phyloP scores from a whole-genome alignment of 2,329 filamentous ascomycete genomes.

The Fusarium hostae region DNA sequence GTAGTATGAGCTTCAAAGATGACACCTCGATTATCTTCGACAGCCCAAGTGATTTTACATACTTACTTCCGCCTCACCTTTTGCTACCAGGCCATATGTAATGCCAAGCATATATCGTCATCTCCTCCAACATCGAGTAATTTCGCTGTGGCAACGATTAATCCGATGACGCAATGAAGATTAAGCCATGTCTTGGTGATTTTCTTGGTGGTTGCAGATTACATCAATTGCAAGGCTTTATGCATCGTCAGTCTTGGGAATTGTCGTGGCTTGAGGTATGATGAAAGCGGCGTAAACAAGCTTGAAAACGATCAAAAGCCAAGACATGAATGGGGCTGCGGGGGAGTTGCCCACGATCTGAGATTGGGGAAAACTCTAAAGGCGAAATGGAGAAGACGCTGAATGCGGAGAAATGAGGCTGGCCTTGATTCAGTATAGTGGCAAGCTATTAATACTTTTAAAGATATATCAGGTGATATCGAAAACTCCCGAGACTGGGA shows the following conservation, averaged over 20 bases:
- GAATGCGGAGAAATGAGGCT: neutral
- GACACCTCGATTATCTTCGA: neutral
- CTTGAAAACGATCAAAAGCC: neutral
- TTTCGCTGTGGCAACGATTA: neutral
- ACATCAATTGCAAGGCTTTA: neutral
- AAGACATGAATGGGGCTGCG: neutral
- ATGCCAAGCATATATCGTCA: neutral
- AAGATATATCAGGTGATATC: neutral
- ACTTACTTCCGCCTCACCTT: rapidly evolving
- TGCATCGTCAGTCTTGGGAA: neutral
- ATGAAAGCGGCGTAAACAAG: constrained; percentile 11
- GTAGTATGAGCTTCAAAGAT: too few relatives aligned
- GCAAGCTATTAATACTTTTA: neutral
- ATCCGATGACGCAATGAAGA: neutral
- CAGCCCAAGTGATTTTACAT: rapidly evolving
- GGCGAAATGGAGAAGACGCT: neutral
- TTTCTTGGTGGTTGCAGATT: neutral
- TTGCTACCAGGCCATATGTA: too few relatives aligned
- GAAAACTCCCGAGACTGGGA: neutral
- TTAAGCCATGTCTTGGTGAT: neutral
- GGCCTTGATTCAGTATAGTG: neutral
- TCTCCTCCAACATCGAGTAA: neutral
- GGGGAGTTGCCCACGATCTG: neutral
- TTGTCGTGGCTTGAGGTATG: neutral
- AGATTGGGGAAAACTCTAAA: neutral